Conservation (phyloP, 2,329 filamentous ascomycete species). For the Trichoderma sp. region DNA sequence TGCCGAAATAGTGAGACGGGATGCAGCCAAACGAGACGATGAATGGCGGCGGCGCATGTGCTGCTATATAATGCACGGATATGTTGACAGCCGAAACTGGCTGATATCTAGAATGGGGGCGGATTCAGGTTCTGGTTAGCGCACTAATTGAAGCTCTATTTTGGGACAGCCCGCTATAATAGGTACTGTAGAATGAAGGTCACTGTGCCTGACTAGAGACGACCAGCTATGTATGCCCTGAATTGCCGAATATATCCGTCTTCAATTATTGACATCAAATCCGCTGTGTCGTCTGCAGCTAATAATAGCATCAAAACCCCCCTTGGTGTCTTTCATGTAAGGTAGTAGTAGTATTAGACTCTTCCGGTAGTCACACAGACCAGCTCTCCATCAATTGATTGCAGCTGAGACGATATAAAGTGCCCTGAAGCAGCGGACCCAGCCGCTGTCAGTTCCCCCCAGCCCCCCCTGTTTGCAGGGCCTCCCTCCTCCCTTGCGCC, state of each 20-base stretch:
- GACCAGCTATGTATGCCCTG: background rate
- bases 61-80: background rate
- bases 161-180: background rate
- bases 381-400: background rate
- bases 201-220: conserved; percentile 4
- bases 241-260: background rate
- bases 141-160: background rate
- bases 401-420: background rate
- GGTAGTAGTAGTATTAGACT: background rate
- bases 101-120: background rate
- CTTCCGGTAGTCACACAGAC: conserved; percentile 3
- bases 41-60: background rate
- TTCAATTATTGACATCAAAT: background rate
- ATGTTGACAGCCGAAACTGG: background rate
- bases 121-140: background rate
- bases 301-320: background rate
- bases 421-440: conserved; percentile 11
- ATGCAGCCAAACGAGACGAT: background rate
- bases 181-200: background rate
- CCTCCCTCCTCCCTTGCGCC: background rate
- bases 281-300: background rate
- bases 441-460: conserved; percentile 8
- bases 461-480: conserved; percentile 1
- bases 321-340: background rate
- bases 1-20: background rate